phyloP scores from a whole-genome alignment of 2,329 filamentous ascomycete species.

The Daldinia sp. region DNA sequence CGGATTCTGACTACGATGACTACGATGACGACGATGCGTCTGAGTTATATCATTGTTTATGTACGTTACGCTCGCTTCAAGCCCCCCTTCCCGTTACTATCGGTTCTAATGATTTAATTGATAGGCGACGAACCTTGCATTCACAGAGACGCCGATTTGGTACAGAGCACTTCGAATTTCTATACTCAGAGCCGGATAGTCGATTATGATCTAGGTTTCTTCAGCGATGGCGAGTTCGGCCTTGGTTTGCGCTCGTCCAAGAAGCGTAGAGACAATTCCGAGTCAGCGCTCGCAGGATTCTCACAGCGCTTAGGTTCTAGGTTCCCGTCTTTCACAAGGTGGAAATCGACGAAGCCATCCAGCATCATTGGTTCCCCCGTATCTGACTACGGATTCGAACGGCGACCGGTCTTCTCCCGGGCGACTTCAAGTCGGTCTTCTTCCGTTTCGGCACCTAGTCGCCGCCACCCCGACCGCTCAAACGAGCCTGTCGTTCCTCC shows the following conservation, averaged over 20 bases:
- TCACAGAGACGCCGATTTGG: slow-evolving; percentile 63
- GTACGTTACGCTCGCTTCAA: slow-evolving; percentile 65
- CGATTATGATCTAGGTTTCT: slow-evolving; percentile 76
- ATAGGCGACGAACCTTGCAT: slow-evolving; percentile 73
- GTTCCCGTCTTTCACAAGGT: slow-evolving; percentile 65
- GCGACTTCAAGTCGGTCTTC: slow-evolving; percentile 82
- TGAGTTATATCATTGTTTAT: slow-evolving; percentile 75
- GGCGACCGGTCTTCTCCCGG: slow-evolving; percentile 72
- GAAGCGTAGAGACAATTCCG: slow-evolving; percentile 67
- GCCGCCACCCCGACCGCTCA: slow-evolving; percentile 58
- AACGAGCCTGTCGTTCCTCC: slow-evolving; percentile 68
- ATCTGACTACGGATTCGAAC: slow-evolving; percentile 87
- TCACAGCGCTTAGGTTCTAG: slow-evolving; percentile 74
- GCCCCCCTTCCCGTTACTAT: slow-evolving; percentile 36
- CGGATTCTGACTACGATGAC: slow-evolving; percentile 62
- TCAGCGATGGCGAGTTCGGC: slow-evolving; percentile 72
- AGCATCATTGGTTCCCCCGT: slow-evolving; percentile 69
- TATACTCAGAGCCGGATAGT: slow-evolving; percentile 61
- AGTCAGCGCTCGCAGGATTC: slow-evolving; percentile 72
- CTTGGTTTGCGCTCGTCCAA: slow-evolving; percentile 61
- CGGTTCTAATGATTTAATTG: slow-evolving; percentile 19
- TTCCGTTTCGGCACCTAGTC: slow-evolving; percentile 75
- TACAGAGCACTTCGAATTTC: slow-evolving; percentile 53
- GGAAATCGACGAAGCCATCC: slow-evolving; percentile 61
- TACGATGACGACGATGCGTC: slow-evolving; percentile 61